Conservation (phyloP, 2,329 filamentous ascomycete genomes). For the Trichophyton simii region DNA sequence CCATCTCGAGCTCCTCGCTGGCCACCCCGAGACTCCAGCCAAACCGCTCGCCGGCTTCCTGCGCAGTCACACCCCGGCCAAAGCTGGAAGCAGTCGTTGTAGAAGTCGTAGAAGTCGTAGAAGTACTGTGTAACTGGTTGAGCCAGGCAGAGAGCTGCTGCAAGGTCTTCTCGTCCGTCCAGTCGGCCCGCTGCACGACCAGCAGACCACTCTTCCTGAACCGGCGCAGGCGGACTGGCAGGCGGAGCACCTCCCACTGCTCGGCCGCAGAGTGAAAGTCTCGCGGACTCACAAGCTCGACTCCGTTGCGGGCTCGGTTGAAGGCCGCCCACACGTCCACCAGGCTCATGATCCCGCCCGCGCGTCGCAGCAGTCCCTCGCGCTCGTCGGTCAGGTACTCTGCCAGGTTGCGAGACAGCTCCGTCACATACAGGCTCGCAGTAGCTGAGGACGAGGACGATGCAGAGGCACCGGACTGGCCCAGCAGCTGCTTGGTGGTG, state of each 20-base stretch:
- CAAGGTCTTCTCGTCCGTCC: slow-evolving; percentile 83
- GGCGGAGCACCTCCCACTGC: slow-evolving; percentile 73
- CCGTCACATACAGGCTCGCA: slow-evolving; percentile 78
- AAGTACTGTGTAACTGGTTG: slow-evolving; percentile 49
- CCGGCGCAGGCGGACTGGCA: slow-evolving; percentile 73
- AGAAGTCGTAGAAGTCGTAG: slow-evolving; percentile 44
- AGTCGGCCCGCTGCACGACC: slow-evolving; percentile 77
- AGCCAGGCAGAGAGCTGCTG: slow-evolving; percentile 66
- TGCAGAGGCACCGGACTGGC: slow-evolving; percentile 29
- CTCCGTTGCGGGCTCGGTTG: slow-evolving; percentile 81
- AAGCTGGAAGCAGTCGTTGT: slow-evolving; percentile 36
- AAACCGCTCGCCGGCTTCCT: slow-evolving; percentile 78
- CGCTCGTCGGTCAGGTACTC: slow-evolving; percentile 82
- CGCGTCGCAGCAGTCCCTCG: slow-evolving; percentile 60
- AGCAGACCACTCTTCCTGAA: slow-evolving; percentile 93
- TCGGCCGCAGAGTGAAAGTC: slow-evolving; percentile 85
- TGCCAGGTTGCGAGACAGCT: slow-evolving; percentile 70
- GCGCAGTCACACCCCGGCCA: slow-evolving; percentile 75
- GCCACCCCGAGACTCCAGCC: slow-evolving; percentile 97
- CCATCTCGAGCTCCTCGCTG: slow-evolving; percentile 92
- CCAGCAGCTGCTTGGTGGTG: slow-evolving; percentile 91
- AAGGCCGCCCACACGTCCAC: slow-evolving; percentile 92
- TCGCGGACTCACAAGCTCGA: slow-evolving; percentile 80
- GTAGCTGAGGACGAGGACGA: slow-evolving; percentile 25
- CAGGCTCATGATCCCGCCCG: slow-evolving; percentile 77